Percentiles rank a stretch among this genome's conserved stretches.
These are phyloP conservation scores for Fagopyrum homotropicum DNA, from an alignment of 148 eudicot genomes.

Conservation along the genomic window DNA sequence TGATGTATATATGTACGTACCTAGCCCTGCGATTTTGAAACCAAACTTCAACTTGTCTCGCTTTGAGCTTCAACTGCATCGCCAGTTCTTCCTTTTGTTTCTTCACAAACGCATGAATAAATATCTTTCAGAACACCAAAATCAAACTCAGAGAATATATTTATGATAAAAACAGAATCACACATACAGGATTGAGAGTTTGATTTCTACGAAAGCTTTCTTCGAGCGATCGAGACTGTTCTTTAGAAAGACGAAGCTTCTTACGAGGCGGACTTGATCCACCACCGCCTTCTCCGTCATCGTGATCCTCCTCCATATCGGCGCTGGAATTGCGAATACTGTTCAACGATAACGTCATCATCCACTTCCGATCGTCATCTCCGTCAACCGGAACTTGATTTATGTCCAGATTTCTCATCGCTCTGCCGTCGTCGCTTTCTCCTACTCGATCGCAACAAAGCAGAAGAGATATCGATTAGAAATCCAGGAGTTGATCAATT, in stretches of 20 bases:
- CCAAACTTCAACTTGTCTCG: slow-evolving; percentile 56
- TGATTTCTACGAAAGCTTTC: slow-evolving; percentile 36
- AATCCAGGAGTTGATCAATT: background rate
- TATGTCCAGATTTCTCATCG: slow-evolving; percentile 1
- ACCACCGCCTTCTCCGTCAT: slow-evolving; percentile 11
- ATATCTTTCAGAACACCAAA: background rate
- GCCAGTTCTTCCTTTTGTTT: slow-evolving; percentile 44
- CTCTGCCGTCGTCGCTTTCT: background rate
- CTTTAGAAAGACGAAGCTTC: slow-evolving; percentile 44
- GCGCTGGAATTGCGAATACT: background rate
- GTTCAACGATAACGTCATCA: background rate
- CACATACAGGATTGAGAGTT: slow-evolving; percentile 38
- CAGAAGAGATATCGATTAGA: background rate
- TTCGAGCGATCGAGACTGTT: slow-evolving; percentile 50
- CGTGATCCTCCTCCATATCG: background rate
- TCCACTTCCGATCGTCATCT: background rate
- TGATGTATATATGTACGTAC: slow-evolving; percentile 14
- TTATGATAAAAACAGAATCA: background rate
- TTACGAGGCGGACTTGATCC: slow-evolving; percentile 31
- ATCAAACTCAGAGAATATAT: background rate
- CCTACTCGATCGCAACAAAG: background rate
- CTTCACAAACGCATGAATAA: slow-evolving; percentile 14
- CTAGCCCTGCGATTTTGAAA: slow-evolving; percentile 57
- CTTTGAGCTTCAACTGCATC: slow-evolving; percentile 28
- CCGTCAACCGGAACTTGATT: background rate